Base-by-base conservation (phyloP, 2,329 filamentous ascomycete species). In the Lachnellula suecica region DNA sequence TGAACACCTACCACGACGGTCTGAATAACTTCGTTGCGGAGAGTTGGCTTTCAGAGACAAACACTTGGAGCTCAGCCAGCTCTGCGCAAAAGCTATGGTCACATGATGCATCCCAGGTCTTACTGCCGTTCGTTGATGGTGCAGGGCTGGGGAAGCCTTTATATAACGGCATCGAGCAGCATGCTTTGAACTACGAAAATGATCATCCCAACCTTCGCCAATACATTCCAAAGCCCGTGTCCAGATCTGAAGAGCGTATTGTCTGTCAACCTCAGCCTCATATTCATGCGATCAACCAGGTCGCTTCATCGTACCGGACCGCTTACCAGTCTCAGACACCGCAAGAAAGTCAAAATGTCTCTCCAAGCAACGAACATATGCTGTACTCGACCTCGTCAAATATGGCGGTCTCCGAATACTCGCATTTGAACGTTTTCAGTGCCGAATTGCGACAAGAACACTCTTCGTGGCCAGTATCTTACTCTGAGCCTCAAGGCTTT, bases 301-400 rank as follows among this genome's bases (percentile, higher is more conserved):
- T 29, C 15, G 41, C 34, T n/a, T 13, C 9, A 6, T 27, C 13
- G 13, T 47, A 46, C 44, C 19, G 37, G 37, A n/a, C 15, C 22
- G 27, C 31, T 29, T 49, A 27, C 40, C 44, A 35, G 44, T 43
- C 45, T 43, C 51, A 48, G 40, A 48, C 40, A 43, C 45, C 45
- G 29, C 51, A 49, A 37, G 40, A 42, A 42, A 19, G 11, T 13
- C 40, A 17, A 13, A 23, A 11, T 22, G 13, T 24, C 25, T 8
- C 22, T 24, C 40, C 40, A 42, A 42, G 11, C 22, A 23, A 27
- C 22, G 11, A 42, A 25, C 40, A 42, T 8, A 11, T 42, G 11
- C 22, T 11, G 22, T 42, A 17, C 13, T 20, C 13, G 22, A n/a
- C 40, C 20, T 6, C 8, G 34, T 37, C 34, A 37, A 10, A 37